A percentile compares a stretch with the other conserved stretches of the same genome.
These are phyloP conservation scores for Dacryopinax primogenitus DNA, from an alignment of 768 basidiomycete species.

Conservation along the genomic window DNA sequence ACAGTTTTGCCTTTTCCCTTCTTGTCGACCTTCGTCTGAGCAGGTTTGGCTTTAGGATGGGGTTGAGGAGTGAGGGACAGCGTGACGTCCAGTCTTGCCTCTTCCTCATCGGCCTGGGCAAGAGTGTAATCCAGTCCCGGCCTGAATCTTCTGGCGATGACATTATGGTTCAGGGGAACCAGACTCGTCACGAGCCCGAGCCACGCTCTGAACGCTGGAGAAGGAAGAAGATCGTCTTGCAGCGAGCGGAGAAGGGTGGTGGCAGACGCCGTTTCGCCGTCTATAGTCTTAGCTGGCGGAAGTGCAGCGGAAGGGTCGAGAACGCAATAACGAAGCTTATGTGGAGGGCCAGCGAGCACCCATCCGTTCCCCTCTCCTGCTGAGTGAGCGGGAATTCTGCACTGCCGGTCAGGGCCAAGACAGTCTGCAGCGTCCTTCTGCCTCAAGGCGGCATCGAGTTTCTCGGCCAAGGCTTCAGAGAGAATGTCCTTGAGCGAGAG, in stretches of 20 bases:
- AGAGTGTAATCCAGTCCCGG: conserved; percentile 92
- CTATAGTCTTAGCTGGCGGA: conserved; percentile 32
- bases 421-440: conserved; percentile 54
- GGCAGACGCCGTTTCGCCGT: conserved; percentile 41
- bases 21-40: conserved; percentile 26
- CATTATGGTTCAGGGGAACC: conserved; percentile 54
- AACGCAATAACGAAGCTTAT: conserved; percentile 84
- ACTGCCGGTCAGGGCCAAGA: conserved; percentile 39
- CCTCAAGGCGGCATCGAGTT: conserved; percentile 52
- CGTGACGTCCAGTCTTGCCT: conserved; percentile 72
- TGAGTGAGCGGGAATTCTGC: conserved; percentile 52
- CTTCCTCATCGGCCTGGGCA: conserved; percentile 71
- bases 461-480: conserved; percentile 46
- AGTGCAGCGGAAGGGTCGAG: conserved; percentile 32
- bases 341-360: conserved; percentile 73
- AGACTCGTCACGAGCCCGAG: conserved; percentile 56
- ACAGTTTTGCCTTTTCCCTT: conserved; percentile 21
- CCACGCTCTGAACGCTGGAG: conserved; percentile 84
- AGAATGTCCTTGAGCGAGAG: conserved; percentile 86
- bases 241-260: conserved; percentile 44
- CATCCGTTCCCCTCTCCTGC: conserved; percentile 48
- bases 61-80: conserved; percentile 66
- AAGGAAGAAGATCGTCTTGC: conserved; percentile 66
- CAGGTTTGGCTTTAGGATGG: neutral
- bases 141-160: conserved; percentile 78